These are phyloP conservation scores for Fonsecaea pedrosoi DNA, from an alignment of 2,329 filamentous ascomycete species.

Conservation along the genomic window DNA sequence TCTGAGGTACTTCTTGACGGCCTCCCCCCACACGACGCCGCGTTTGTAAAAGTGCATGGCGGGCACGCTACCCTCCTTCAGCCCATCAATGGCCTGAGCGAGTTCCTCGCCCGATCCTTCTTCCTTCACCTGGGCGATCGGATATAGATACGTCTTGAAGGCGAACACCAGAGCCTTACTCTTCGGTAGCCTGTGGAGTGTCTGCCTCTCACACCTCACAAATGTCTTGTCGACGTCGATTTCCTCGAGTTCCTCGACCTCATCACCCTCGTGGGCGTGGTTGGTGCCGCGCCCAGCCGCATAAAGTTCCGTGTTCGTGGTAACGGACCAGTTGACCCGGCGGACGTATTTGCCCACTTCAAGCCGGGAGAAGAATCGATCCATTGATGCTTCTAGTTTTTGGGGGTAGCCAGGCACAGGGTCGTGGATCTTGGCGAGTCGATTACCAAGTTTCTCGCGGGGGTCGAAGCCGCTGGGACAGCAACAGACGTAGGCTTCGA, in stretches of 20 bases:
- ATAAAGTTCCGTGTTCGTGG: slow-evolving; percentile 50
- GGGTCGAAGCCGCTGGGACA: slow-evolving; percentile 67
- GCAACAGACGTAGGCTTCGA: slow-evolving; percentile 63
- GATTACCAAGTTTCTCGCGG: slow-evolving; percentile 59
- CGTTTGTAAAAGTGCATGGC: slow-evolving; percentile 66
- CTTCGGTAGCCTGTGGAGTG: slow-evolving; percentile 63
- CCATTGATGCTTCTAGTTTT: slow-evolving; percentile 66
- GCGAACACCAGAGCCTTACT: slow-evolving; percentile 64
- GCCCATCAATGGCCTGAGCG: slow-evolving; percentile 65
- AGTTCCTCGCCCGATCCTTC: slow-evolving; percentile 63
- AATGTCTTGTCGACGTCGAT: slow-evolving; percentile 57
- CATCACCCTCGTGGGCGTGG: slow-evolving; percentile 43
- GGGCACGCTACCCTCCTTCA: slow-evolving; percentile 63
- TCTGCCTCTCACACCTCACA: slow-evolving; percentile 66
- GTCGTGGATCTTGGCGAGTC: slow-evolving; percentile 62
- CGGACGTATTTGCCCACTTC: slow-evolving; percentile 62
- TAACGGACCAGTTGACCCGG: slow-evolving; percentile 60
- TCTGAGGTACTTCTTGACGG: slow-evolving; percentile 59
- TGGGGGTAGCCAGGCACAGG: slow-evolving; percentile 65
- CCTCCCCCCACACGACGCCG: slow-evolving; percentile 62
- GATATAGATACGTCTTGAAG: slow-evolving; percentile 69
- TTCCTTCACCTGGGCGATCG: slow-evolving; percentile 60
- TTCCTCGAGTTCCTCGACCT: slow-evolving; percentile 44
- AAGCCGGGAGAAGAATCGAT: slow-evolving; percentile 64
- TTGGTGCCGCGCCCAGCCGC: slow-evolving; percentile 45